Evolutionary conservation across 192 early-diverging fungal species (phyloP).

Genomic region (Gryganskiella cystojenkinii): DNA sequence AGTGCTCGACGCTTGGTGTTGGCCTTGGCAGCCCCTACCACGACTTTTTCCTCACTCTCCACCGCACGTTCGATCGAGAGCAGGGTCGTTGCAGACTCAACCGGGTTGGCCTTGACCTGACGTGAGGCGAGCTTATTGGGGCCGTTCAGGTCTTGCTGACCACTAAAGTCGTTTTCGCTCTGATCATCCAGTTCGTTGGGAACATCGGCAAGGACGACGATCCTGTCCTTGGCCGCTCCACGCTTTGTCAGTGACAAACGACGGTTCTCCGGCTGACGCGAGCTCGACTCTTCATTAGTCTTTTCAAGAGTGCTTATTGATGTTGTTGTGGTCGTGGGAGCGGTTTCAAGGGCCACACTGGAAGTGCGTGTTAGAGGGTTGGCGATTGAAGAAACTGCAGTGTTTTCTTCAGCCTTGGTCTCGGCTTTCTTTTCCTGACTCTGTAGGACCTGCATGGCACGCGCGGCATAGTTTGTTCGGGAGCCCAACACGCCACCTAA

Average conservation of each 20-base stretch:
- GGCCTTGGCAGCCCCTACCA: constrained; percentile 28
- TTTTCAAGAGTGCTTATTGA: not conserved
- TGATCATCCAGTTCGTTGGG: not conserved
- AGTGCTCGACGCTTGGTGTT: constrained; percentile 39
- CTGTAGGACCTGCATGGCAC: too few species aligned
- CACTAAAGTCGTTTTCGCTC: not conserved
- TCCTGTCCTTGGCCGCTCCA: constrained; percentile 38
- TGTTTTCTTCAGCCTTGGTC: not conserved
- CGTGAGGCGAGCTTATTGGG: not conserved
- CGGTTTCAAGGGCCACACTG: constrained; percentile 22
- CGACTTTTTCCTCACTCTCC: constrained; percentile 33
- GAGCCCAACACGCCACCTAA: too few species aligned
- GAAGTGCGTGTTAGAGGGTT: constrained; percentile 25
- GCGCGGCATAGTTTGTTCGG: too few species aligned
- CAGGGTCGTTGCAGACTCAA: constrained; percentile 31
- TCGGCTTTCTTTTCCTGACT: too few species aligned
- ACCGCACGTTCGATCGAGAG: constrained; percentile 35
- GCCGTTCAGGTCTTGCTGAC: not conserved
- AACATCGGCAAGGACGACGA: constrained; percentile 33
- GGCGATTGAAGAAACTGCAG: not conserved
- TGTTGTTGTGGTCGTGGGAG: constrained; percentile 1
- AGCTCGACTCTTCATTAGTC: not conserved
- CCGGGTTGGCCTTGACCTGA: constrained; percentile 13
- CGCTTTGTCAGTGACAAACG: constrained; percentile 37
- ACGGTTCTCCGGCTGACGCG: constrained; percentile 3